Percentiles rank a stretch among this genome's conserved stretches.
phyloP scores from a whole-genome alignment of 148 eudicot genomes.

The Polygonum maritimum region DNA sequence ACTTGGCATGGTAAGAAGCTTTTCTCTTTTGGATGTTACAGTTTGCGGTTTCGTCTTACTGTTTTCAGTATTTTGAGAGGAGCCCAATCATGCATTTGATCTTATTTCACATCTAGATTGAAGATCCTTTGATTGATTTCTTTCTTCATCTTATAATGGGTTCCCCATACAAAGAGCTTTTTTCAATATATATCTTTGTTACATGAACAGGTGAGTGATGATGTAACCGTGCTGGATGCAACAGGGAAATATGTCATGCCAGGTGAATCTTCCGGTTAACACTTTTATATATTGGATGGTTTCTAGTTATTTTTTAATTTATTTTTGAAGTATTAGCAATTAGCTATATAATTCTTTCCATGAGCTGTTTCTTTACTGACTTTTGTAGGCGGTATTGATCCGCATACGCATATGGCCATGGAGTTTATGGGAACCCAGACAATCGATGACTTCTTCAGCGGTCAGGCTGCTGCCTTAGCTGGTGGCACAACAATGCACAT shows the following conservation, averaged over 20 bases:
- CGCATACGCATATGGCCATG: conserved; percentile 85
- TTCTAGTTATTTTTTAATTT: not conserved
- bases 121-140: not conserved
- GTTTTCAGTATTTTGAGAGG: not conserved
- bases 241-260: conserved; percentile 97
- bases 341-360: not conserved
- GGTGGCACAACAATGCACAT: conserved; percentile 99
- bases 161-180: not conserved
- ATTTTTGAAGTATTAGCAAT: not conserved
- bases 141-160: not conserved
- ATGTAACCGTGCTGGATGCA: conserved; percentile 71
- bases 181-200: not conserved
- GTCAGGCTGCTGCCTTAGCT: conserved; percentile 95
- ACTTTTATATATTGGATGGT: not conserved
- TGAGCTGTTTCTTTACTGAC: not conserved
- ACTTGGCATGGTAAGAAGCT: not conserved
- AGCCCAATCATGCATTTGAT: not conserved
- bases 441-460: conserved; percentile 86
- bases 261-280: conserved; percentile 31
- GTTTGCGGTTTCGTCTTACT: not conserved
- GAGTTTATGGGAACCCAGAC: conserved; percentile 86
- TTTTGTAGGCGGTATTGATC: conserved; percentile 91
- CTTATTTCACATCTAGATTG: not conserved
- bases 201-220: conserved; percentile 65
- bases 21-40: not conserved